A percentile compares a stretch with the other conserved stretches of the same genome.
Evolutionary conservation across 495 filamentous ascomycete species (phyloP).

Genomic region (Penicillium pulvis): DNA sequence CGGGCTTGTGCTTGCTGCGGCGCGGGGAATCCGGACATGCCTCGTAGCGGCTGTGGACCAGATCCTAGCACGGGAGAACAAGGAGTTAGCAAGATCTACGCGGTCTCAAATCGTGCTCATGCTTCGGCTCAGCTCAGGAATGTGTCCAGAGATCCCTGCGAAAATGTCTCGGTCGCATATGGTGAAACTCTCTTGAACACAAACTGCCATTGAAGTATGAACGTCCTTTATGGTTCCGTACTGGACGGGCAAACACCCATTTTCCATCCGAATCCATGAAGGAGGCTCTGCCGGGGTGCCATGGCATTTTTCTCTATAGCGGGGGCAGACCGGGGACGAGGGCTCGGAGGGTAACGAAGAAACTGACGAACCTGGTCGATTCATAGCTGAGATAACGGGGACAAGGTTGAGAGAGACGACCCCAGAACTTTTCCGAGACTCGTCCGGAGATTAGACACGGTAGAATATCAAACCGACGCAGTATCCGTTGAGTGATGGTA

Average conservation of each 20-base stretch:
- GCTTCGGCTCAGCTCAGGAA: slow-evolving; percentile 21
- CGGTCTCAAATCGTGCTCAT: slow-evolving; percentile 16
- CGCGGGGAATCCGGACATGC: slow-evolving; percentile 69
- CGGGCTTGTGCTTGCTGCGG: slow-evolving; percentile 66
- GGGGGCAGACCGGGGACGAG: slow-evolving; percentile 12
- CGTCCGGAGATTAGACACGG: slow-evolving; percentile 7
- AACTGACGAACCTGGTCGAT: slow-evolving; percentile 46
- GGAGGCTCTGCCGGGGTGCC: background rate
- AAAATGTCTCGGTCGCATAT: slow-evolving; percentile 34
- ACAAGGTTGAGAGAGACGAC: slow-evolving; percentile 6
- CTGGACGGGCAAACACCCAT: background rate
- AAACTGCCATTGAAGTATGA: slow-evolving; percentile 29
- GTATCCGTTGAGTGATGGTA: slow-evolving; percentile 26
- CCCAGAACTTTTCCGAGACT: slow-evolving; percentile 15
- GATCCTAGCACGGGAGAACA: slow-evolving; percentile 50
- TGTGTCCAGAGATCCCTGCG: slow-evolving; percentile 23
- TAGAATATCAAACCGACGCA: slow-evolving; percentile 12
- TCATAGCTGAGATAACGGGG: slow-evolving; percentile 31
- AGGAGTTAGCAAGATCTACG: slow-evolving; percentile 33
- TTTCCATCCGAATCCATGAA: background rate
- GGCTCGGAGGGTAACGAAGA: slow-evolving; percentile 23
- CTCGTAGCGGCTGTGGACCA: slow-evolving; percentile 68
- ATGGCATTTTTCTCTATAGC: slow-evolving; percentile 11
- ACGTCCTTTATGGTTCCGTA: slow-evolving; percentile 1
- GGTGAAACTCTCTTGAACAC: slow-evolving; percentile 18